These are phyloP conservation scores for Zygoascus biomembranicola DNA, from an alignment of 805 yeast genomes.

Conservation along the genomic window DNA sequence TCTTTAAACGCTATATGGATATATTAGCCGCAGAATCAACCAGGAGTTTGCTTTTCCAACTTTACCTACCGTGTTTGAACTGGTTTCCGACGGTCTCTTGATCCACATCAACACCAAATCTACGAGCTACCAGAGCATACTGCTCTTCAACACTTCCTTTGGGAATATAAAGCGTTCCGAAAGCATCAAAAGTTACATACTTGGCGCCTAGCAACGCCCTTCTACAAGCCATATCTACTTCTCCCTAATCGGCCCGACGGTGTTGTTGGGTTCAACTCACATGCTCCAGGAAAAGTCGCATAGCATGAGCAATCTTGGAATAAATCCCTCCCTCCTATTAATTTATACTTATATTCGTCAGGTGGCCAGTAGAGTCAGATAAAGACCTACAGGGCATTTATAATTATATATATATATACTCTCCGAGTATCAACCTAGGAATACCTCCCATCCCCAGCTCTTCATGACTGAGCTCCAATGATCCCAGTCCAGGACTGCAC, in stretches of 20 bases:
- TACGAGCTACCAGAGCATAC: conserved; percentile 9
- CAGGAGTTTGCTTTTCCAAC: neutral
- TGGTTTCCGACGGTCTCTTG: conserved; percentile 2
- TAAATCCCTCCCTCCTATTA: no score
- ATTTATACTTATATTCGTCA: no score
- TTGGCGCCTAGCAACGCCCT: conserved; percentile 3
- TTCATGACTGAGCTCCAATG: conserved; percentile 68
- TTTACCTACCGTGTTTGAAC: conserved; percentile 9
- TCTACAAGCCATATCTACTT: neutral
- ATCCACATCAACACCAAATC: conserved; percentile 8
- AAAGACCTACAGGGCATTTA: no score
- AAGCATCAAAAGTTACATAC: conserved; percentile 19
- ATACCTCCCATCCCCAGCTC: conserved; percentile 71
- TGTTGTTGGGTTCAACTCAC: no score
- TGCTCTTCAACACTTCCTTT: conserved; percentile 12
- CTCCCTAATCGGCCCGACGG: no score
- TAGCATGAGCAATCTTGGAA: no score
- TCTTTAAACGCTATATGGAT: conserved; percentile 8
- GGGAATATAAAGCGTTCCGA: conserved; percentile 17
- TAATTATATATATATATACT: neutral
- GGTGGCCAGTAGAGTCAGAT: no score
- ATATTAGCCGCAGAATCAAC: neutral
- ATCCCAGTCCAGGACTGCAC: conserved; percentile 39
- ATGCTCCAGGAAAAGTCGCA: no score
- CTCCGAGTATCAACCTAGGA: conserved; percentile 36